Conservation (phyloP, 495 filamentous ascomycete species). For the Trichoderma parareesei region DNA sequence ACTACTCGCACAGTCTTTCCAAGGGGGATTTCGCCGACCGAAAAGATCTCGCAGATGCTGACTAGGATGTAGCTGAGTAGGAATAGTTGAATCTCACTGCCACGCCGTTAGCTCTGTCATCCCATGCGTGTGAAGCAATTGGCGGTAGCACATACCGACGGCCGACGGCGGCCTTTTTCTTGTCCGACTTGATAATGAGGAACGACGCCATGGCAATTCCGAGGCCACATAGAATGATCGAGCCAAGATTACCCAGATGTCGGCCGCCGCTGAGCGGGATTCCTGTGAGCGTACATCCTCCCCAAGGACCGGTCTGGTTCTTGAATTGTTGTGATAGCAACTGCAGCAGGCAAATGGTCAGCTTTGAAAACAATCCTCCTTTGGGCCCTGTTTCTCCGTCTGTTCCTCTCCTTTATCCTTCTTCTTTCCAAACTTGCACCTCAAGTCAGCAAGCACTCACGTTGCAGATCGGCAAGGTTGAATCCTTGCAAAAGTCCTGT, state of each 20-base stretch:
- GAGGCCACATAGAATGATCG: slow-evolving; percentile 74
- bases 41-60: slow-evolving; percentile 93
- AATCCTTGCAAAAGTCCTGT: slow-evolving; percentile 92
- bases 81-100: slow-evolving; percentile 94
- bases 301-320: slow-evolving; percentile 44
- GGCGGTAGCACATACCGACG: slow-evolving; percentile 55
- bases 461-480: slow-evolving; percentile 93
- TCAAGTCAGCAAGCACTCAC: slow-evolving; percentile 47
- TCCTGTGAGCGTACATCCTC: slow-evolving; percentile 61
- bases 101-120: slow-evolving; percentile 20
- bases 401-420: background rate
- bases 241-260: slow-evolving; percentile 80
- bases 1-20: slow-evolving; percentile 56
- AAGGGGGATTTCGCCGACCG: slow-evolving; percentile 80
- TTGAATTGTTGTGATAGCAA: slow-evolving; percentile 32
- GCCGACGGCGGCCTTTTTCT: slow-evolving; percentile 89
- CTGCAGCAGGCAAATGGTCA: slow-evolving; percentile 21
- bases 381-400: background rate
- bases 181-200: slow-evolving; percentile 74
- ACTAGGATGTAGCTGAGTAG: slow-evolving; percentile 80
- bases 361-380: background rate
- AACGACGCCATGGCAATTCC: slow-evolving; percentile 59
- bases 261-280: slow-evolving; percentile 57
- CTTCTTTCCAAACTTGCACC: no score
- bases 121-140: background rate